These are phyloP conservation scores for Daldinia decipiens DNA, from an alignment of 495 filamentous ascomycete species.

Conservation along the genomic window DNA sequence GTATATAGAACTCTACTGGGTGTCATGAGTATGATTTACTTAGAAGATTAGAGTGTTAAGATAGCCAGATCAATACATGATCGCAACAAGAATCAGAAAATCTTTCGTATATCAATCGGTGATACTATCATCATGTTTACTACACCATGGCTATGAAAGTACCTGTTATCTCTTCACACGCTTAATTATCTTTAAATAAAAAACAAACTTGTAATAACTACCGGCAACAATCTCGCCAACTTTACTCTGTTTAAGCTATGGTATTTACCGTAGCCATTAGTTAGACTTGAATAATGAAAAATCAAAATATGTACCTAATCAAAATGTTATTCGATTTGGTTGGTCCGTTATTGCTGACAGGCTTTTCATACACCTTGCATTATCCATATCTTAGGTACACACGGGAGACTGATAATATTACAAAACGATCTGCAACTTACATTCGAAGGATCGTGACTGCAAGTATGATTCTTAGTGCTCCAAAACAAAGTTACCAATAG, in stretches of 20 bases:
- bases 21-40: neutral
- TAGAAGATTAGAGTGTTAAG: neutral
- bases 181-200: neutral
- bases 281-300: neutral
- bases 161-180: neutral
- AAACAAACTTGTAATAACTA: neutral
- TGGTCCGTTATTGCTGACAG: neutral
- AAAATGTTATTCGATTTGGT: neutral
- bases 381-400: neutral
- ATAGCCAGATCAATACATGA: conserved; percentile 1
- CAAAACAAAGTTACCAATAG: neutral
- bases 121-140: neutral
- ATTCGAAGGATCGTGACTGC: neutral
- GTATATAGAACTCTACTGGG: neutral
- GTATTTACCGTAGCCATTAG: neutral
- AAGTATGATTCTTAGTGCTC: neutral
- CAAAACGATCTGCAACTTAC: conserved; percentile 2
- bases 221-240: neutral
- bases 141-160: too few relatives aligned
- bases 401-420: neutral
- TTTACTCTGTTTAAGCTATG: neutral
- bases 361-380: neutral
- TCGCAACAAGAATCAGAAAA: neutral
- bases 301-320: too few relatives aligned
- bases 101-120: neutral